A percentile compares a stretch with the other conserved stretches of the same genome.
These are phyloP conservation scores for Zea luxurians DNA, from an alignment of 176 grass and related monocot genomes.

Conservation along the genomic window DNA sequence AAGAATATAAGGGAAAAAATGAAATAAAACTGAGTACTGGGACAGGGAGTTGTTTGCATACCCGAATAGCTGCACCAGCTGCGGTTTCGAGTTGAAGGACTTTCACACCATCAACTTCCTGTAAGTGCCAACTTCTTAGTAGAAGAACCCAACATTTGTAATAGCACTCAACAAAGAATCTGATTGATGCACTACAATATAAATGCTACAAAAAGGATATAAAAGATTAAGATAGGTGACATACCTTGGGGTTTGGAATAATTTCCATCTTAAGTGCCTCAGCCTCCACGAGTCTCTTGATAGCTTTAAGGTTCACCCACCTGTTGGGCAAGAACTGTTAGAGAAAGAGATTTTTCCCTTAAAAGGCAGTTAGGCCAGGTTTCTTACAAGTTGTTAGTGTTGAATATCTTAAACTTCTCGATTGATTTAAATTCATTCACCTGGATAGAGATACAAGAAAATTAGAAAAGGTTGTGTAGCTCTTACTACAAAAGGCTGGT, in stretches of 20 bases:
- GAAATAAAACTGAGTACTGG: conserved; percentile 7
- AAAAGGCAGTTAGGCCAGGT: background rate
- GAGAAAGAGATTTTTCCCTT: background rate
- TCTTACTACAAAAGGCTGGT: conserved; percentile 12
- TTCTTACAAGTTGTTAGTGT: conserved; percentile 95
- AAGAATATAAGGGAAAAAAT: background rate
- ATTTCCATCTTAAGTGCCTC: conserved; percentile 99
- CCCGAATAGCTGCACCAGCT: conserved; percentile 93
- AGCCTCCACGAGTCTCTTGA: conserved; percentile 95
- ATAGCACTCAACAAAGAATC: background rate
- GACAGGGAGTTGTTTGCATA: conserved; percentile 36
- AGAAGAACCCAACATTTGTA: conserved; percentile 2
- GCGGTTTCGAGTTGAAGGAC: conserved; percentile 97
- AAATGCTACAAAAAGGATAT: background rate
- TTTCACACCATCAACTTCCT: conserved; percentile 96
- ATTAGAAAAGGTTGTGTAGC: background rate
- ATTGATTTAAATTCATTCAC: conserved; percentile 95
- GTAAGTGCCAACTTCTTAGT: conserved; percentile 41
- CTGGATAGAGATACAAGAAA: conserved; percentile 37
- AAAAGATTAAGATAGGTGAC: background rate
- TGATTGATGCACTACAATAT: background rate
- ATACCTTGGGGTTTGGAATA: conserved; percentile 97
- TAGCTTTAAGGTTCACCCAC: conserved; percentile 99
- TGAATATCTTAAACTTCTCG: conserved; percentile 99
- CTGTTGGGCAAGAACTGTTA: conserved; percentile 52